Conservation (phyloP, 2,329 filamentous ascomycete genomes). For the Alternaria brassicicola region DNA sequence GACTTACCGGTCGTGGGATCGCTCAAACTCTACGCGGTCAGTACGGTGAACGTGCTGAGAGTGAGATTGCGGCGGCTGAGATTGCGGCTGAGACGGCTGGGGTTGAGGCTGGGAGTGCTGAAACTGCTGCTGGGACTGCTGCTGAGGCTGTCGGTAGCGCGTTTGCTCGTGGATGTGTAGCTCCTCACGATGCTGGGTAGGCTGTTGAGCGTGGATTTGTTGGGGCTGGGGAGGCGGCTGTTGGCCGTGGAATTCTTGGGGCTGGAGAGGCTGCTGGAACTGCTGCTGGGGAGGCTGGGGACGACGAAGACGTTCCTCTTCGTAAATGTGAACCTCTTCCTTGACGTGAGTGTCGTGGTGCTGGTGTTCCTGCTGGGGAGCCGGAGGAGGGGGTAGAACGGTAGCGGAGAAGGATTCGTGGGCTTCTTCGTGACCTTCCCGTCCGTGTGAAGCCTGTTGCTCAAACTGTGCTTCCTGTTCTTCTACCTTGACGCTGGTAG, state of each 20-base stretch:
- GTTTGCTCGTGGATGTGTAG: slow-evolving; percentile 15
- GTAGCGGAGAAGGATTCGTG: slow-evolving; percentile 57
- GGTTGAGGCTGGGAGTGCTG: slow-evolving; percentile 2
- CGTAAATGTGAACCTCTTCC: slow-evolving; percentile 85
- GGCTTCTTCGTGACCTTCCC: slow-evolving; percentile 93
- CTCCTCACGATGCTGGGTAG: slow-evolving; percentile 33
- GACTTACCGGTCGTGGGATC: slow-evolving; percentile 41
- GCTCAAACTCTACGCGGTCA: slow-evolving; percentile 37
- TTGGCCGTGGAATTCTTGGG: slow-evolving; percentile 2
- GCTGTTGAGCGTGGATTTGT: slow-evolving; percentile 7
- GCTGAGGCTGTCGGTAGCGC: slow-evolving; percentile 11
- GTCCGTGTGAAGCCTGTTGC: slow-evolving; percentile 79
- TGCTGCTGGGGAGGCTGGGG: slow-evolving; percentile 56
- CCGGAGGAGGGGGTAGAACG: slow-evolving; percentile 50
- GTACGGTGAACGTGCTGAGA: slow-evolving; percentile 18
- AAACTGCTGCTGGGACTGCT: not conserved
- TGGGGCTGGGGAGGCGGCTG: slow-evolving; percentile 6
- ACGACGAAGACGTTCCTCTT: slow-evolving; percentile 77
- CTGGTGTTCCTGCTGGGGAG: slow-evolving; percentile 39
- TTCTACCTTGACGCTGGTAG: slow-evolving; percentile 81
- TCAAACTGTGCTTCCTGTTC: slow-evolving; percentile 85
- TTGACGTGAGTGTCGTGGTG: slow-evolving; percentile 65
- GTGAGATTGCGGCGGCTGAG: slow-evolving; percentile 8
- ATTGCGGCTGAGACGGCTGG: slow-evolving; percentile 2
- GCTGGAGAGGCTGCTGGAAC: not conserved